These are phyloP conservation scores for Fusarium pseudograminearum DNA, from an alignment of 2,329 filamentous ascomycete genomes.

Conservation along the genomic window DNA sequence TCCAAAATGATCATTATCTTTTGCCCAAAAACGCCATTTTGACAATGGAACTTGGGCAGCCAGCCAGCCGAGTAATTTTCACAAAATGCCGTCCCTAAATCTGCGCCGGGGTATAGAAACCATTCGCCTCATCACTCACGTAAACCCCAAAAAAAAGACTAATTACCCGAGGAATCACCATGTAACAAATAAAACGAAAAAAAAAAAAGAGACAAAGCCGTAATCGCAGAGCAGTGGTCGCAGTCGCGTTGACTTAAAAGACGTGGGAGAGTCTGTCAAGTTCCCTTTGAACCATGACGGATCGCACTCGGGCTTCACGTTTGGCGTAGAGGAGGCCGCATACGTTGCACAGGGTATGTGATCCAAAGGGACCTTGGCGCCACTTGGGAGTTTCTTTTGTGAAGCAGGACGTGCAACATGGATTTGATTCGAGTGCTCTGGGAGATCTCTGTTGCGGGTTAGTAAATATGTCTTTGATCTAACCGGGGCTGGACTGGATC, in stretches of 20 bases:
- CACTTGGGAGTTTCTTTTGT: conserved; percentile 23
- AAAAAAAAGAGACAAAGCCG: not conserved
- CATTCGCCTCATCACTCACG: conserved; percentile 21
- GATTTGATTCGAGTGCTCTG: not conserved
- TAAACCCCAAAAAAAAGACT: not conserved
- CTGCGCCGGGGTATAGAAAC: conserved; percentile 32
- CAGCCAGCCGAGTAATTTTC: conserved; percentile 11
- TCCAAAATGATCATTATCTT: conserved; percentile 11
- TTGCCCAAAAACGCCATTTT: conserved; percentile 18
- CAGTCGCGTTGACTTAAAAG: not conserved
- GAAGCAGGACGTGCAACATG: conserved; percentile 27
- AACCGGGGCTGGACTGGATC: not conserved
- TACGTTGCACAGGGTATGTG: conserved; percentile 26
- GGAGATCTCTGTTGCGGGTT: conserved; percentile 8
- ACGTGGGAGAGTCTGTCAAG: not conserved
- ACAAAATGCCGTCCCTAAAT: conserved; percentile 20
- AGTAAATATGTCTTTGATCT: not conserved
- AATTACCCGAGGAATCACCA: not conserved
- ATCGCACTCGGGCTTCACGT: conserved; percentile 2
- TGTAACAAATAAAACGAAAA: not conserved
- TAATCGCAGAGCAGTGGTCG: not conserved
- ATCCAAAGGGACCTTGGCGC: conserved; percentile 23
- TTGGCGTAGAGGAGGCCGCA: conserved; percentile 23
- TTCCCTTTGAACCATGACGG: not conserved
- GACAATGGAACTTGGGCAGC: conserved; percentile 13